These are phyloP conservation scores for Pestalotiopsis sp. DNA, from an alignment of 2,329 filamentous ascomycete species.

Conservation along the genomic window DNA sequence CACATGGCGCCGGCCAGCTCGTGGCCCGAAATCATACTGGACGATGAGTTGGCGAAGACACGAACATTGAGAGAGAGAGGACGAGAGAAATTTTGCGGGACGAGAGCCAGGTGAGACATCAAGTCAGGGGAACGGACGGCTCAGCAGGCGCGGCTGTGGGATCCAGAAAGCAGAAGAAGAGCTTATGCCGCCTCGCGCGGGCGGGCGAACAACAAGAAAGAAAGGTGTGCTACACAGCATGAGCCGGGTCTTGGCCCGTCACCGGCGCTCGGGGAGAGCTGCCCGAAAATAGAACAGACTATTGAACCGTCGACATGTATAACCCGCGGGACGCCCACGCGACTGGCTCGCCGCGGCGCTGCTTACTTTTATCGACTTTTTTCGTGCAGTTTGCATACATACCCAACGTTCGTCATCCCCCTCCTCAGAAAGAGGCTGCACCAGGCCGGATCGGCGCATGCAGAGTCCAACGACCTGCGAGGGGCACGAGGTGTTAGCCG, in stretches of 20 bases:
- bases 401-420: not conserved
- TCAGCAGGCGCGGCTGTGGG: not conserved
- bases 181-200: not conserved
- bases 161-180: not conserved
- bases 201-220: not conserved
- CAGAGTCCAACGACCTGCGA: not conserved
- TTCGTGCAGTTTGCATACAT: not conserved
- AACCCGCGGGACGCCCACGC: not conserved
- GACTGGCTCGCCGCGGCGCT: not conserved
- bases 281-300: constrained; percentile 6
- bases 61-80: not conserved
- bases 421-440: not conserved
- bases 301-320: not conserved
- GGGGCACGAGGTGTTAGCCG: not conserved
- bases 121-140: not conserved
- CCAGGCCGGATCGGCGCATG: not conserved
- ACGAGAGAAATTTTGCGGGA: not conserved
- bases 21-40: constrained; percentile 31
- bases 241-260: not conserved
- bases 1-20: constrained; percentile 34
- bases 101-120: not conserved
- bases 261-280: not conserved
- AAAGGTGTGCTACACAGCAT: not conserved
- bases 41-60: constrained; percentile 1
- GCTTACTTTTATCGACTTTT: not conserved